Evolutionary conservation across 164 flowering plant genomes (phyloP).

Genomic region (Aristolochia contorta): DNA sequence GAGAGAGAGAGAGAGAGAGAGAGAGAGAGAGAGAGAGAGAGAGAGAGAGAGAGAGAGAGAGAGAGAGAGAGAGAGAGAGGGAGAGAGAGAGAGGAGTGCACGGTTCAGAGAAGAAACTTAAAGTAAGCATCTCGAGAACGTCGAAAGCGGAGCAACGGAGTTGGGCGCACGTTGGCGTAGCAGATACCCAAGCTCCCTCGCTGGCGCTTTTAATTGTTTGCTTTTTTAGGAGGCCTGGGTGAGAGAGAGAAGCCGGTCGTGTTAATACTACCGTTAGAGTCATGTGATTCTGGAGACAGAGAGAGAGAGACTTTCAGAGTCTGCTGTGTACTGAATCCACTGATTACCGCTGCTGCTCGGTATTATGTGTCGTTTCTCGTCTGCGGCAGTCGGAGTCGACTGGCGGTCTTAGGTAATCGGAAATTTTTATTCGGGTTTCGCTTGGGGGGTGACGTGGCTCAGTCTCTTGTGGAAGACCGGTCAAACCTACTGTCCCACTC

Average conservation of each 20-base stretch:
- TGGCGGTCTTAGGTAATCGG: neutral
- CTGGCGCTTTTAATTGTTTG: conserved; percentile 2
- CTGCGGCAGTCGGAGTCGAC: conserved; percentile 2
- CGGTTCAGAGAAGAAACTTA: neutral
- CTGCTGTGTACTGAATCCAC: neutral
- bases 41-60: neutral
- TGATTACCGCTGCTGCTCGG: too few species aligned
- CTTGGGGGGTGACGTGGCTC: conserved; percentile 4
- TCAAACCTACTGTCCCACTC: conserved; percentile 8
- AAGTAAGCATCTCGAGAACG: conserved; percentile 12
- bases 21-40: neutral
- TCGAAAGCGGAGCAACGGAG: conserved; percentile 11
- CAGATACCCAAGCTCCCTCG: conserved; percentile 2
- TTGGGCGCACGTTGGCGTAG: conserved; percentile 12
- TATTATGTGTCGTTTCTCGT: neutral
- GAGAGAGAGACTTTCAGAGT: neutral
- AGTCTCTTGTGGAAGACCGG: conserved; percentile 7
- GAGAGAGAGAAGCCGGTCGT: neutral
- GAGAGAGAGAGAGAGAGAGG: conserved; percentile 1
- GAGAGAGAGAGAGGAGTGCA: neutral
- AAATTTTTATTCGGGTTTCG: neutral
- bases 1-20: neutral
- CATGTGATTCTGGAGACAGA: conserved; percentile 1
- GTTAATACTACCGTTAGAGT: neutral
- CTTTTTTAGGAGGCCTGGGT: too few species aligned